A percentile compares a stretch with the other conserved stretches of the same genome.
These are phyloP conservation scores for Cercospora sojina DNA, from an alignment of 2,329 filamentous ascomycete genomes.

Conservation along the genomic window DNA sequence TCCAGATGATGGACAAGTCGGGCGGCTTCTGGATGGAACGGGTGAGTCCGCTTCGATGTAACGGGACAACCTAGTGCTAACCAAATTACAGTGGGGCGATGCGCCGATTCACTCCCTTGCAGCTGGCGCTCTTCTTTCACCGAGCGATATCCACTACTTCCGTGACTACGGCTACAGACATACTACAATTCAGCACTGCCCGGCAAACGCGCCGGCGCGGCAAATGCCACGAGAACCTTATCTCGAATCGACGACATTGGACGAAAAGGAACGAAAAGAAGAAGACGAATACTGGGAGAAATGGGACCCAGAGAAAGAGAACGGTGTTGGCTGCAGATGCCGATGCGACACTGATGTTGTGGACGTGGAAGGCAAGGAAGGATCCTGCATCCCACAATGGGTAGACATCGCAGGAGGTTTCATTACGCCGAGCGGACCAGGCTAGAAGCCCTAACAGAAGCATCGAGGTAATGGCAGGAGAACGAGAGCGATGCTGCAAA, in stretches of 20 bases:
- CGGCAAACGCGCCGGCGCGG: constrained; percentile 85
- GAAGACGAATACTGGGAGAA: constrained; percentile 96
- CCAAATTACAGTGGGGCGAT: constrained; percentile 80
- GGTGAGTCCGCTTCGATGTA: constrained; percentile 55
- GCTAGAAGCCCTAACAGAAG: constrained; percentile 16
- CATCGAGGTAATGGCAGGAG: constrained; percentile 18
- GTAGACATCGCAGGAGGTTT: constrained; percentile 95
- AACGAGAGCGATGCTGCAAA: neutral
- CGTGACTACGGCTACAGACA: constrained; percentile 97
- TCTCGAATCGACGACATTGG: constrained; percentile 47
- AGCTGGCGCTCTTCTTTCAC: constrained; percentile 78
- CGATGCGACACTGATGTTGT: constrained; percentile 96
- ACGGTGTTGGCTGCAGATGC: constrained; percentile 94
- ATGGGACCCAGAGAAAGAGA: constrained; percentile 84
- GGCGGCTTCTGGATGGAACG: constrained; percentile 99
- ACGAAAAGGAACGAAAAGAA: constrained; percentile 78
- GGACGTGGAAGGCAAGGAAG: constrained; percentile 96
- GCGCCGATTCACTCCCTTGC: constrained; percentile 97
- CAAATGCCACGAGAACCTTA: constrained; percentile 79
- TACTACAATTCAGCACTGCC: constrained; percentile 98
- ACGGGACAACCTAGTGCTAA: constrained; percentile 41
- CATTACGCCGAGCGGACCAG: constrained; percentile 43
- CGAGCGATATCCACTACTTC: constrained; percentile 94
- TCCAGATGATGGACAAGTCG: constrained; percentile 97
- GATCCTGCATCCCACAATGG: constrained; percentile 93